Evolutionary conservation across 1,284 basidiomycete species (phyloP), one percentile per base, ranked within the genome.

Genomic region (Cryptococcus maquisensis): DNA sequence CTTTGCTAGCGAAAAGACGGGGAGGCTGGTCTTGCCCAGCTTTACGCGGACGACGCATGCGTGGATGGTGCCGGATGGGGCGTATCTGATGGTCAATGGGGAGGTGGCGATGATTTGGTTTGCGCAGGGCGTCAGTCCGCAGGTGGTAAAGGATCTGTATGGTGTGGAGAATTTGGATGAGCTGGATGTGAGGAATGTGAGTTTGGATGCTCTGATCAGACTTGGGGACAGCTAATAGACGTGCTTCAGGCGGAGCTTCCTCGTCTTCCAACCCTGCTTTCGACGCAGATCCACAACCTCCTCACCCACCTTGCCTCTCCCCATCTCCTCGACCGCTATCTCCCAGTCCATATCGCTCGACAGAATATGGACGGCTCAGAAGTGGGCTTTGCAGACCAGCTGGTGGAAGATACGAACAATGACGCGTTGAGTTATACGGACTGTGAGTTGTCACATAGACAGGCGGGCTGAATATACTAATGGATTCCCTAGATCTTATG

Each of bases 381-480:
- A 78, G 84, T 98, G 51, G 96, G 98, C 72, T 94, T 95, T 66
- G 91, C 89, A 60, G 96, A 98, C 78, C 89, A 95, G 85, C 80
- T 99, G 15, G 85, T 97, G 13, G 96, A 99, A 78, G 96, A 98
- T 77, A 85, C 88, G 72, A 98, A 98, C 74, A 97, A 97, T 68
- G 94, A 91, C 44, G 88, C 88, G 0, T 84, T 96, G 84, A 85
- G 86, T 1, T 93, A 93, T 75, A 75, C 86, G 6, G 89, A 94
- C 71, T 90, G 90, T 92, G 68, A 70, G 86, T 81, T 50, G 64
- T 32, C 35, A n/a, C 47, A 37, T 36, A 28, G 2, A 24, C 24
- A n/a, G 24, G 8, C 8, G 15, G 42, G 15, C 42, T 40, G 12
- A 8, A 16, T 40, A 21, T n/a, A n/a, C 23, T 44, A 9, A 21